phyloP scores from a whole-genome alignment of 768 basidiomycete species.

The Cystofilobasidium macerans region DNA sequence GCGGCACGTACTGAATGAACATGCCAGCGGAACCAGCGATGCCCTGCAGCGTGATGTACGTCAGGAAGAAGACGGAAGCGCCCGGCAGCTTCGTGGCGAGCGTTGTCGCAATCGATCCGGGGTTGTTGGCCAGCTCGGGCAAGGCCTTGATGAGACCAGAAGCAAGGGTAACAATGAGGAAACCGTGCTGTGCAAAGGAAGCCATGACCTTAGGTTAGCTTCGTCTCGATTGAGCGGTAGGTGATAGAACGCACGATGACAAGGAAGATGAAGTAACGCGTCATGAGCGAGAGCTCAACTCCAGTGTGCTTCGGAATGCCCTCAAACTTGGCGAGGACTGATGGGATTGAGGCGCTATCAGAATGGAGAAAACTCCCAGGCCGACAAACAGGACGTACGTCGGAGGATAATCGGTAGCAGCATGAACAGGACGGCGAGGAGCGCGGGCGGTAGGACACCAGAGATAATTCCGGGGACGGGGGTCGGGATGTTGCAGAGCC shows the following conservation, averaged over 20 bases:
- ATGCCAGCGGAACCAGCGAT: constrained; percentile 11
- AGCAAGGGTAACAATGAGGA: constrained; percentile 75
- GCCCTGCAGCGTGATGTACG: constrained; percentile 67
- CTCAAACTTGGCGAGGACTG: constrained; percentile 68
- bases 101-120: constrained; percentile 54
- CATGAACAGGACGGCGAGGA: constrained; percentile 84
- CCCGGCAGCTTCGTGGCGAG: constrained; percentile 69
- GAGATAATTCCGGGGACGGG: constrained; percentile 17
- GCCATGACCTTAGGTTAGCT: neutral
- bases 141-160: constrained; percentile 73
- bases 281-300: constrained; percentile 83
- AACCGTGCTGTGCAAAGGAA: constrained; percentile 59
- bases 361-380: too few relatives aligned
- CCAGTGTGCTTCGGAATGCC: constrained; percentile 76
- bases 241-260: constrained; percentile 57
- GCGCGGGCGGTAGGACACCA: constrained; percentile 76
- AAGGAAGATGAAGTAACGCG: constrained; percentile 81
- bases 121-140: constrained; percentile 53
- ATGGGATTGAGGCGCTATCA: neutral
- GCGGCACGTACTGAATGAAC: constrained; percentile 20
- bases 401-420: constrained; percentile 72
- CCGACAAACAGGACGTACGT: too few relatives aligned
- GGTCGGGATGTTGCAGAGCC: constrained; percentile 66
- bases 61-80: constrained; percentile 83
- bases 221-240: neutral